These are phyloP conservation scores for Periconia macrospinosa DNA, from an alignment of 2,329 filamentous ascomycete genomes.

Conservation along the genomic window DNA sequence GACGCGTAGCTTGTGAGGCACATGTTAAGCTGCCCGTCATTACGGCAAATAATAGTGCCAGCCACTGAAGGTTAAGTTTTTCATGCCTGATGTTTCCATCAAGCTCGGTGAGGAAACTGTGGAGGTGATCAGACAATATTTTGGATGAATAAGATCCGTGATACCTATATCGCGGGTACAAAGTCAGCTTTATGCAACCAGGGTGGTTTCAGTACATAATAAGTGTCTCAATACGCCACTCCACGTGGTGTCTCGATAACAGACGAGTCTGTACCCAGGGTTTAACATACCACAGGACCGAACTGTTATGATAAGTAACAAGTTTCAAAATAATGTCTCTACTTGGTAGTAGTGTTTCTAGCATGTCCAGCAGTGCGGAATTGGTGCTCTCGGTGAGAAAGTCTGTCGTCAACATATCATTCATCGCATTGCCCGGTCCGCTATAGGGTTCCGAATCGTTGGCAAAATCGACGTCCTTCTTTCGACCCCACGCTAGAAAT, in stretches of 20 bases:
- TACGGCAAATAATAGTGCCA: conserved; percentile 47
- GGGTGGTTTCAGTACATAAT: too few relatives aligned
- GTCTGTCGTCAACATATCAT: background rate
- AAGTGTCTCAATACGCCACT: too few relatives aligned
- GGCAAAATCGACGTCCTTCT: conserved; percentile 40
- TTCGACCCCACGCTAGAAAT: conserved; percentile 53
- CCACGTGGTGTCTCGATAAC: too few relatives aligned
- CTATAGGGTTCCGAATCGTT: conserved; percentile 15
- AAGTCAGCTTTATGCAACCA: too few relatives aligned
- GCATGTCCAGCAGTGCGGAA: conserved; percentile 24
- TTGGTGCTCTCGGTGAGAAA: conserved; percentile 7
- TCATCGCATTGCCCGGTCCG: conserved; percentile 1
- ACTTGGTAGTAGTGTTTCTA: conserved; percentile 36
- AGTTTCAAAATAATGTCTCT: conserved; percentile 19
- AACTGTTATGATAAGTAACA: conserved; percentile 40
- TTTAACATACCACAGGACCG: conserved; percentile 43
- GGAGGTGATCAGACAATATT: conserved; percentile 38
- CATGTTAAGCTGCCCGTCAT: conserved; percentile 47
- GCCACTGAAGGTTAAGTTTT: conserved; percentile 47
- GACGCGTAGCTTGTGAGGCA: conserved; percentile 30
- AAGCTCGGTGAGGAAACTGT: conserved; percentile 39
- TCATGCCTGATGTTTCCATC: conserved; percentile 38
- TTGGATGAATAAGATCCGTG: conserved; percentile 40
- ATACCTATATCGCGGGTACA: too few relatives aligned
- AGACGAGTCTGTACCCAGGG: too few relatives aligned